Evolutionary conservation across 2,329 filamentous ascomycete species (phyloP).

Genomic region (Epichloe elymi): DNA sequence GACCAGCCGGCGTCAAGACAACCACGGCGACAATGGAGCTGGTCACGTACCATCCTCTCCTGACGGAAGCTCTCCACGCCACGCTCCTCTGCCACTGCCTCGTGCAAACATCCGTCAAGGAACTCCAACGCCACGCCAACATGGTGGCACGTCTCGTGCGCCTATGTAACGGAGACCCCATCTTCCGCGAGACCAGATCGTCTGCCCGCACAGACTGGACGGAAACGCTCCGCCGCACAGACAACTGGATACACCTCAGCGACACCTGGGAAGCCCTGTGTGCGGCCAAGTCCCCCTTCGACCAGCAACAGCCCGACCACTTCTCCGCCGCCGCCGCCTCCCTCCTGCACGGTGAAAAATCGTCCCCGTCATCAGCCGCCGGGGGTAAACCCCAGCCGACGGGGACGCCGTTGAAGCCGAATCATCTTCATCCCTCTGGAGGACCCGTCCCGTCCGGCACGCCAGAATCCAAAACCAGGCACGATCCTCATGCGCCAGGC

Average conservation of each 20-base stretch:
- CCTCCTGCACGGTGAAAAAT: background rate
- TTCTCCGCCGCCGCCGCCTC: background rate
- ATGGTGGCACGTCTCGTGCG: constrained; percentile 67
- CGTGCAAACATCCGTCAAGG: constrained; percentile 63
- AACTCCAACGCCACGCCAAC: constrained; percentile 66
- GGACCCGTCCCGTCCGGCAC: background rate
- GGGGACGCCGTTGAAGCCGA: constrained; percentile 8
- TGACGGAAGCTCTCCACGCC: constrained; percentile 67
- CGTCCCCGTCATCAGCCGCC: constrained; percentile 26
- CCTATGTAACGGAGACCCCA: constrained; percentile 65
- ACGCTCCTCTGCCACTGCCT: constrained; percentile 69
- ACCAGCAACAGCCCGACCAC: background rate
- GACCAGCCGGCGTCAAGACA: background rate
- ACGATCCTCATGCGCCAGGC: background rate
- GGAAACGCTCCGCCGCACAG: constrained; percentile 53
- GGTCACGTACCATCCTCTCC: constrained; percentile 63
- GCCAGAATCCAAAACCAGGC: background rate
- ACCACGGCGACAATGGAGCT: constrained; percentile 20
- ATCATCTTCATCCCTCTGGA: background rate
- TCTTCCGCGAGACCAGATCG: constrained; percentile 61
- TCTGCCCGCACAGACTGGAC: constrained; percentile 70
- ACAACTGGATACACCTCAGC: constrained; percentile 53
- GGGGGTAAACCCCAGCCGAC: constrained; percentile 5
- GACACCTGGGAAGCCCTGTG: constrained; percentile 61
- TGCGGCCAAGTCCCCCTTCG: constrained; percentile 17